Conservation (phyloP, 352 stramenopile genomes). For the Globisporangium polare region DNA sequence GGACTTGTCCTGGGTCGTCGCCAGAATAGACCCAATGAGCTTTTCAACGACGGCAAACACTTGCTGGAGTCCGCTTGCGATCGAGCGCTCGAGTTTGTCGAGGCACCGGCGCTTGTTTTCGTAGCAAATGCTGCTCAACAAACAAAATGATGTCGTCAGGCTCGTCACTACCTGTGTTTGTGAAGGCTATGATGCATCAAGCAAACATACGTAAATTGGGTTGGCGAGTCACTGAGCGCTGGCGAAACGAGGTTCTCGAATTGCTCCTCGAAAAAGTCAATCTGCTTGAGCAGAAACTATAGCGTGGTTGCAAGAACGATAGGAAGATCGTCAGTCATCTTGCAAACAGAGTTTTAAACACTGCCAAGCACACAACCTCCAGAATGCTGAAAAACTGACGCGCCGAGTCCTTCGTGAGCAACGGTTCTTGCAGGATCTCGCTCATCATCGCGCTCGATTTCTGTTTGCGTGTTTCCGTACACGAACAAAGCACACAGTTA, state of each 20-base stretch:
- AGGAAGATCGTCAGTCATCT: background rate
- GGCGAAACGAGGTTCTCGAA: constrained; percentile 45
- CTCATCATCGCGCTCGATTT: constrained; percentile 51
- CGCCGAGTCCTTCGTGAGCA: constrained; percentile 53
- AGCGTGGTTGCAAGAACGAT: background rate
- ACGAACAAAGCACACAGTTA: background rate
- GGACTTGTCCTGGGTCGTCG: constrained; percentile 56
- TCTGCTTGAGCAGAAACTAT: constrained; percentile 52
- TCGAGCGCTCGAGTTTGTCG: constrained; percentile 53
- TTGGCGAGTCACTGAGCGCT: constrained; percentile 41
- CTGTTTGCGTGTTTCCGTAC: constrained; percentile 16
- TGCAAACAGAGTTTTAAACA: background rate
- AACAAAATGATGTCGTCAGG: background rate
- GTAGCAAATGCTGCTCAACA: constrained; percentile 57
- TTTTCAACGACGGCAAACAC: constrained; percentile 69
- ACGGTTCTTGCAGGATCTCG: constrained; percentile 62
- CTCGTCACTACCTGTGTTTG: too few species aligned
- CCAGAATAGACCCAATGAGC: constrained; percentile 39
- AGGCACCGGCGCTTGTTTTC: constrained; percentile 70
- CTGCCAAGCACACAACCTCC: constrained; percentile 32
- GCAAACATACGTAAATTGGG: constrained; percentile 60
- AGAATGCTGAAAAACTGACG: constrained; percentile 61
- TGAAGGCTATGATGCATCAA: too few species aligned
- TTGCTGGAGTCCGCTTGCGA: constrained; percentile 44
- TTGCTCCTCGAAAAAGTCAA: constrained; percentile 59